Percentiles rank a stretch among this genome's conserved stretches.
Conservation (phyloP, 805 yeast species). For the Middelhovenomyces tepae region DNA sequence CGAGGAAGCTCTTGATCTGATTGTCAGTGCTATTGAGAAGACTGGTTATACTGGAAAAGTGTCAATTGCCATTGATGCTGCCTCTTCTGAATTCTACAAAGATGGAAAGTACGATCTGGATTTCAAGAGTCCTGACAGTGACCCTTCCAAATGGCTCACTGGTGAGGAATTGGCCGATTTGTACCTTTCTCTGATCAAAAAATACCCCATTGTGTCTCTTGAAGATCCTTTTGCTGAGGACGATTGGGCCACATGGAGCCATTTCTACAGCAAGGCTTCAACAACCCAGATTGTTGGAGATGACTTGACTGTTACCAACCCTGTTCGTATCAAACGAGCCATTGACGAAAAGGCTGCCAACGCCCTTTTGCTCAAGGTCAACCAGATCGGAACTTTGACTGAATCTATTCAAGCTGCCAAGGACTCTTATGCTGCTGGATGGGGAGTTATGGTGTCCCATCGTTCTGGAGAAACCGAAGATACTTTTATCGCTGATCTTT, state of each 20-base stretch:
- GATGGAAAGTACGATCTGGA: slow-evolving; percentile 97
- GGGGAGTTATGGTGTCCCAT: slow-evolving; percentile 99
- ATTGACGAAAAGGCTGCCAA: slow-evolving; percentile 93
- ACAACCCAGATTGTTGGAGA: slow-evolving; percentile 92
- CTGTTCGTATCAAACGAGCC: slow-evolving; percentile 87
- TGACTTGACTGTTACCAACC: slow-evolving; percentile 98
- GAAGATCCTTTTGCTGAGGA: slow-evolving; percentile 99
- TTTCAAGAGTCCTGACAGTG: slow-evolving; percentile 95
- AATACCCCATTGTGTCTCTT: slow-evolving; percentile 95
- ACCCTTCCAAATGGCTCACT: slow-evolving; percentile 81
- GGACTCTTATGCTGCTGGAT: slow-evolving; percentile 89
- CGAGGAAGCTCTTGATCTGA: slow-evolving; percentile 94
- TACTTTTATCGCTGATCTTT: slow-evolving; percentile 93
- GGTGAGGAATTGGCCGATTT: slow-evolving; percentile 80
- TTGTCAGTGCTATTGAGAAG: slow-evolving; percentile 75
- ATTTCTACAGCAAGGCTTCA: slow-evolving; percentile 50
- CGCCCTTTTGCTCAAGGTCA: slow-evolving; percentile 92
- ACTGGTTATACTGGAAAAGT: slow-evolving; percentile 96
- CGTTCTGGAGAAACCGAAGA: slow-evolving; percentile 99
- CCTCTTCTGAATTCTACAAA: slow-evolving; percentile 95
- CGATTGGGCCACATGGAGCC: slow-evolving; percentile 98
- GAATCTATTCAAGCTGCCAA: slow-evolving; percentile 97
- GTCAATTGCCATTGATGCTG: slow-evolving; percentile 89
- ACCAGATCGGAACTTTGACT: slow-evolving; percentile 95
- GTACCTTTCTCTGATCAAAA: slow-evolving; percentile 69